Base-by-base conservation (phyloP, 176 grass and related monocot genomes). In the Raddia distichophylla region DNA sequence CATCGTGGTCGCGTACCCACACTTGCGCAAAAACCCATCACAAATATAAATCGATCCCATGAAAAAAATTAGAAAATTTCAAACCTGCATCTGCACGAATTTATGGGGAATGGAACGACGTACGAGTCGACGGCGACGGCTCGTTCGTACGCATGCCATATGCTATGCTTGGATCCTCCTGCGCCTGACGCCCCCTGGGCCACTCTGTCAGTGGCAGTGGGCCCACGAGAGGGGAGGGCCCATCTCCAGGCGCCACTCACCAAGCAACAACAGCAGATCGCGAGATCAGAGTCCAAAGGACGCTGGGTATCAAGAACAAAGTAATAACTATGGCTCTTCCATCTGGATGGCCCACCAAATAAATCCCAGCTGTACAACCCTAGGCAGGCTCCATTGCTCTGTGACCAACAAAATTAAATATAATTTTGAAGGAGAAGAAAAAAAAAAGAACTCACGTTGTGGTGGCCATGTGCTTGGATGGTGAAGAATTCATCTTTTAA, bases 171-270 rank as follows among this genome's bases (percentile, higher is more conserved):
- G 47, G 69, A 34, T 71, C n/a, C n/a, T n/a, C n/a, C n/a, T n/a
- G n/a, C n/a, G n/a, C n/a, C 47, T 53, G 27, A 14, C 7, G 27
- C 5, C 3, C 1, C 2, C 2, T 54, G 49, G 70, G 27, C 70
- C 70, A 73, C 8, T 5, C 49, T 53, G 27, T 73, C 70, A 73
- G 22, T 73, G 49, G 53, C 22, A 54, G 27, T 54, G 70, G 70
- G 22, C 3, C 70, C 70, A 54, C 49, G 1, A 32, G 70, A 35
- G 27, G 37, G 4, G 37, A 40, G 1, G 4, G 16, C 46, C 14
- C 20, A 54, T 71, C 67, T 70, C 27, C 27, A 27, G 27, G 0
- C 27, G 27, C 27, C 27, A 27, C 27, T 27, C 27, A 27, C 27
- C 68, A 71, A 14, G 45, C 4, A 50, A 50, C 68, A 15, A 50